Evolutionary conservation across 352 stramenopile species (phyloP), one percentile per base, ranked within the genome.

Genomic region (Globisporangium carolinianum): DNA sequence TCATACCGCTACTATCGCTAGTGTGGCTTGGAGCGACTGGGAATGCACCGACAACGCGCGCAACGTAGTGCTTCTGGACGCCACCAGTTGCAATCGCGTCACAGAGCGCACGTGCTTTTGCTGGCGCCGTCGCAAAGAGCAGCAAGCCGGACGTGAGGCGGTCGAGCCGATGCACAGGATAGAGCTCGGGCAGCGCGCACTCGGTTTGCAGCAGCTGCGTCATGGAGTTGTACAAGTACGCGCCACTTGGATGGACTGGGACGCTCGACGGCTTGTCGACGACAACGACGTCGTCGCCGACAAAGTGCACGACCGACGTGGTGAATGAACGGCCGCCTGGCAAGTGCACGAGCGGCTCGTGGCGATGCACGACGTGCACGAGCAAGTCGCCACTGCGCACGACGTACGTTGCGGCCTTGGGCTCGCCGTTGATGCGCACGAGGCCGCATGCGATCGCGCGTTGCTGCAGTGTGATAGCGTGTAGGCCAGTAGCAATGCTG

Each of bases 131-230:
- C 58, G 74, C 71, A 7, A 90, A 65, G 14, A 90, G 55, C 37
- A 87, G 46, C 32, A 90, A 60, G 4, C 79, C 79, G 0, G 89
- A 97, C 18, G 95, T 98, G 10, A 98, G 68, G 55, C 91, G 79
- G 79, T 98, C 95, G 15, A 98, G 67, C 18, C 95, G 92, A 75
- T 98, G 92, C 47, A 98, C 88, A 8, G 90, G 71, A 46, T 83
- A 78, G 18, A 94, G 63, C 58, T 76, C 53, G 2, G 71, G 54
- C n/a, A 66, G 47, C 17, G 72, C 37, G 18, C 37, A 55, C 14
- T 81, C 63, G 32, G 5, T 62, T 55, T 71, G 47, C n/a, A 90
- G 42, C 46, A 86, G 79, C 39, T 62, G 51, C 2, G 73, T 79
- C 45, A 98, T 72, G 9, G 90, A 90, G 67, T 98, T 98, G 50